These are phyloP conservation scores for Colletotrichum melonis DNA, from an alignment of 2,329 filamentous ascomycete species.

Conservation along the genomic window DNA sequence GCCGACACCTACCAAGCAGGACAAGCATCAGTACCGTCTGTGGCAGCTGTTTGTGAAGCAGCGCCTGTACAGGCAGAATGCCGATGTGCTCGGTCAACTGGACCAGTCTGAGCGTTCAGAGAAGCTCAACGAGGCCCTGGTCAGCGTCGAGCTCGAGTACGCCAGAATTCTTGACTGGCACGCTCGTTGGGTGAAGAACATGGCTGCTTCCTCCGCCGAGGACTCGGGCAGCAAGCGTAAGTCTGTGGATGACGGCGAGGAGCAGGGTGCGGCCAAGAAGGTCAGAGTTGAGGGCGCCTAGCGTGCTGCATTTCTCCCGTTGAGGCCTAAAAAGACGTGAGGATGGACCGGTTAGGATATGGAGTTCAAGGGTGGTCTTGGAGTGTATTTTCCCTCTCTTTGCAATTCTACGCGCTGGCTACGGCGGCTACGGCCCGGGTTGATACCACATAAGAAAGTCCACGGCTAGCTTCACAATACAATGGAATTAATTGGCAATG, in stretches of 20 bases:
- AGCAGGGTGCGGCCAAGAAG: constrained; percentile 55
- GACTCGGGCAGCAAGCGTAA: constrained; percentile 59
- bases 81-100: constrained; percentile 76
- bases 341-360: background rate
- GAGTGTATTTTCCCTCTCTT: constrained; percentile 1
- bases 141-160: constrained; percentile 78
- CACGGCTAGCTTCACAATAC: constrained; percentile 1
- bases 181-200: constrained; percentile 51
- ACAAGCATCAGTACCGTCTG: constrained; percentile 73
- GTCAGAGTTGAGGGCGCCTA: constrained; percentile 48
- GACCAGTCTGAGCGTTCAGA: constrained; percentile 75
- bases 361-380: constrained; percentile 25
- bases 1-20: constrained; percentile 59
- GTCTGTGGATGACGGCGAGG: constrained; percentile 43
- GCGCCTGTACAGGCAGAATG: constrained; percentile 80
- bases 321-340: background rate
- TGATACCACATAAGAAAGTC: constrained; percentile 28
- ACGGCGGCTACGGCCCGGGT: constrained; percentile 24
- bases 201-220: constrained; percentile 33
- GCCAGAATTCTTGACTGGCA: constrained; percentile 68
- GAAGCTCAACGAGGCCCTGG: constrained; percentile 77
- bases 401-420: constrained; percentile 22
- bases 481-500: background rate
- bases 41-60: constrained; percentile 84
- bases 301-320: background rate